Evolutionary conservation across 2,329 filamentous ascomycete genomes (phyloP), one percentile per base, ranked within the genome.

Genomic region (Ceratocystis papillata): DNA sequence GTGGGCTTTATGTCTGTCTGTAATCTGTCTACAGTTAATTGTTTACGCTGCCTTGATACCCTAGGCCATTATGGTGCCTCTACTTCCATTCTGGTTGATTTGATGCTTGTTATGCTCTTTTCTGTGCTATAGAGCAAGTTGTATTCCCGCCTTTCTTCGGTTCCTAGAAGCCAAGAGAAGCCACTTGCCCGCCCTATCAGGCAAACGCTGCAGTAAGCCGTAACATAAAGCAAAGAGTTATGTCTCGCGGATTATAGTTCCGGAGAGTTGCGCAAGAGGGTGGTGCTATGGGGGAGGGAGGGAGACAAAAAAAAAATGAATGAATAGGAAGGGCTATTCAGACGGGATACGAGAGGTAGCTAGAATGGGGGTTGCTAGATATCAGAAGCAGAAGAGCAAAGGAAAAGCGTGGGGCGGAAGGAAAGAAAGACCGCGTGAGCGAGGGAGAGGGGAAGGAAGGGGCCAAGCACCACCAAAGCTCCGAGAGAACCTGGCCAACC

Each of bases 221-320:
- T 46, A 12, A 20, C 37, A 46, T 17, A 46, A 25, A 17, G 25
- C 22, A 46, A 22, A 46, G 60, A 62, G 37, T 8, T 12, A 28
- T 62, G 60, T 62, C 60, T 62, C 37, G 41, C 60, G 60, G 60
- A 62, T 46, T 45, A 48, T 25, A 46, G 33, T 46, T 62, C 60
- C 60, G 60, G 60, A 37, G 22, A 37, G 25, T 46, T 62, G 60
- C 37, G 60, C 37, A 44, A 46, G 22, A 62, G 44, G 41, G 41
- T 62, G 60, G 41, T 28, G 41, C 17, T 62, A 62, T n/a, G 25
- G 25, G 12, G 8, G 10, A 55, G 22, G 22, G 50, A 12, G 20
- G 10, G 8, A 25, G n/a, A 28, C 4, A 22, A 50, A n/a, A 22
- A 22, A 50, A 22, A 50, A n/a, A 8, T 17, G 46, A 50, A n/a